Base-by-base conservation (phyloP, 305 asterid genomes). In the Fraxinus latifolia region DNA sequence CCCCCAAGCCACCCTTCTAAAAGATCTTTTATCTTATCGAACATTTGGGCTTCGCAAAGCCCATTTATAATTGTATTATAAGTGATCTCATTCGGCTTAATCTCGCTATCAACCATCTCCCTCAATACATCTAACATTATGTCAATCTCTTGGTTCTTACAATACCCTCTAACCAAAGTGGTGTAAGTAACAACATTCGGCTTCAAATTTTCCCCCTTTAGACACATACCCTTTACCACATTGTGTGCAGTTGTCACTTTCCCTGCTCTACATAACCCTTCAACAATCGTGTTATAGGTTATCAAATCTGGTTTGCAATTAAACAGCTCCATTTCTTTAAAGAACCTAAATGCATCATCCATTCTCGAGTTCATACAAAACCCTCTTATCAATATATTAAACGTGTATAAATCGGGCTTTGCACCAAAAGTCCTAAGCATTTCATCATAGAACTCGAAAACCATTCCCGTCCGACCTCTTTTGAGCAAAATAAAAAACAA, bases 101-200 rank as follows among this genome's bases (percentile, higher is more conserved):
- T 68, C 80, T 94, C 95, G 7, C 62, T 77, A 77, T 60, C 80
- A 17, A 86, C 86, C 95, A 95, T 91, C 88, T 93, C 91, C 67
- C 77, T 88, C 11, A 90, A 81, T 88, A 91, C 88, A 71, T 79
- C 85, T 76, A 90, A 84, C 36, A 94, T 97, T 80, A 81, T 87
- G 4, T 84, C 84, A 19, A 91, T 88, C 76, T 85, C 90, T 25
- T 76, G 89, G 71, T 88, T 93, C 79, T 82, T 90, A 81, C 97
- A 95, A 84, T 90, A 93, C 76, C 98, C 98, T 91, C 93, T 88
- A 19, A 95, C 86, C 95, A 95, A 90, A 77, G 97, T 90, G 25
- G 99, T 95, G 86, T 93, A 95, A 53, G 89, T 93, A 76, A 95
- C 91, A 82, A 93, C 93, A 88, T 91, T 91, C 3, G 99, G 98